These are phyloP conservation scores for Rugonectria rugulosa DNA, from an alignment of 2,329 filamentous ascomycete genomes.

Conservation along the genomic window DNA sequence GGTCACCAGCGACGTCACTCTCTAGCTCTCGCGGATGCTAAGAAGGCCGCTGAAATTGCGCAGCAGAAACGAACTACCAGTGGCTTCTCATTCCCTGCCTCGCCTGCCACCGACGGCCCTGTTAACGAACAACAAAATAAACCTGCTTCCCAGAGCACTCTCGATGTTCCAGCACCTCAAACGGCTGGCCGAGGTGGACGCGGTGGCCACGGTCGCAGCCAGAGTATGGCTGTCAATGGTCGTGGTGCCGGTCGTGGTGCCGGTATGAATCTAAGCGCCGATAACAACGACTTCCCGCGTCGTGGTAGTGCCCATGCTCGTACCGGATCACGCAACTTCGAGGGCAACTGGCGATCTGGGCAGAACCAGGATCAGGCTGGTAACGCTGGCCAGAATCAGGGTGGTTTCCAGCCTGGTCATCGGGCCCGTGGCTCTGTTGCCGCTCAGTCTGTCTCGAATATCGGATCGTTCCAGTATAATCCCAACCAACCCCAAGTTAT, in stretches of 20 bases:
- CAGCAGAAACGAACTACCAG: constrained; percentile 96
- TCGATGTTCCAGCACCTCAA: constrained; percentile 48
- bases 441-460: constrained; percentile 77
- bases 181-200: constrained; percentile 61
- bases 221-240: constrained; percentile 85
- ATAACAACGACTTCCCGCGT: constrained; percentile 71
- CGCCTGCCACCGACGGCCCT: constrained; percentile 65
- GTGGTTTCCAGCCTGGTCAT: constrained; percentile 87
- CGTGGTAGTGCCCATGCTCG: constrained; percentile 84
- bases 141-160: constrained; percentile 39
- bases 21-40: constrained; percentile 91
- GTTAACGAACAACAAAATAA: constrained; percentile 57
- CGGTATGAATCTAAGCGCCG: constrained; percentile 57
- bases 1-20: constrained; percentile 96
- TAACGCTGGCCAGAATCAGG: constrained; percentile 63
- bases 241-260: constrained; percentile 75
- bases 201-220: constrained; percentile 76
- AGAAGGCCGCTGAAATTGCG: constrained; percentile 95
- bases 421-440: constrained; percentile 85
- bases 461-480: constrained; percentile 87
- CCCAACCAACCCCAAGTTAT: constrained; percentile 86
- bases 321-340: constrained; percentile 90
- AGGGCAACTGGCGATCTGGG: constrained; percentile 91
- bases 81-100: constrained; percentile 90
- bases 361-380: constrained; percentile 66